Evolutionary conservation across 345 rosid species (phyloP).

Genomic region (Brassica carinata): DNA sequence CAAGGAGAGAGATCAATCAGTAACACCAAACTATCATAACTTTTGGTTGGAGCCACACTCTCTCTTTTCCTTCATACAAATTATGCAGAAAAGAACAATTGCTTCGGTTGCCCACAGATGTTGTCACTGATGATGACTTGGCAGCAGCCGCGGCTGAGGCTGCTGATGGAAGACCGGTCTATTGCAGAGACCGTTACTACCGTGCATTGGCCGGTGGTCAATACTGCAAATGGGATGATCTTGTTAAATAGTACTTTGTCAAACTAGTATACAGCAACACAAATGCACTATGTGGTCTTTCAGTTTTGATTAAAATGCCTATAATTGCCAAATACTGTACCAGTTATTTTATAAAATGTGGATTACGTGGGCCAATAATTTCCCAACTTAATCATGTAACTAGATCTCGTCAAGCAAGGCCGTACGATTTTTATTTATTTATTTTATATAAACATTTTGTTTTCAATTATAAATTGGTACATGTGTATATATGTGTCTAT

Average conservation of each 20-base stretch:
- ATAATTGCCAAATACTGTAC: background rate
- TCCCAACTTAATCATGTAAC: background rate
- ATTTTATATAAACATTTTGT: too few species aligned
- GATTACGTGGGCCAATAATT: background rate
- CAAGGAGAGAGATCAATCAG: slow-evolving; percentile 12
- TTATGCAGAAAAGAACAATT: slow-evolving; percentile 70
- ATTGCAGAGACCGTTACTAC: slow-evolving; percentile 92
- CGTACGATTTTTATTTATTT: too few species aligned
- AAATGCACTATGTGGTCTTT: background rate
- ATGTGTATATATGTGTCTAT: too few species aligned
- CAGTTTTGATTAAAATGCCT: slow-evolving; percentile 2
- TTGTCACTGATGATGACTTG: slow-evolving; percentile 67
- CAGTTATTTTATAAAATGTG: background rate
- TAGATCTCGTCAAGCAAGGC: too few species aligned
- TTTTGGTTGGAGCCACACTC: background rate
- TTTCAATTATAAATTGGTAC: too few species aligned
- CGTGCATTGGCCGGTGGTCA: slow-evolving; percentile 98
- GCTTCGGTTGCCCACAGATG: slow-evolving; percentile 72
- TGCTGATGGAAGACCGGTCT: slow-evolving; percentile 94
- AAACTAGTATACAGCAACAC: background rate
- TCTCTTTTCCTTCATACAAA: background rate
- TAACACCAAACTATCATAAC: background rate
- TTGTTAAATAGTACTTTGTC: slow-evolving; percentile 38
- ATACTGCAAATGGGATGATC: slow-evolving; percentile 99
- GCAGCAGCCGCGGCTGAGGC: slow-evolving; percentile 98